A percentile compares a stretch with the other conserved stretches of the same genome.
Conservation (phyloP, 2,329 filamentous ascomycete genomes). For the Arthrobotrys conoides region DNA sequence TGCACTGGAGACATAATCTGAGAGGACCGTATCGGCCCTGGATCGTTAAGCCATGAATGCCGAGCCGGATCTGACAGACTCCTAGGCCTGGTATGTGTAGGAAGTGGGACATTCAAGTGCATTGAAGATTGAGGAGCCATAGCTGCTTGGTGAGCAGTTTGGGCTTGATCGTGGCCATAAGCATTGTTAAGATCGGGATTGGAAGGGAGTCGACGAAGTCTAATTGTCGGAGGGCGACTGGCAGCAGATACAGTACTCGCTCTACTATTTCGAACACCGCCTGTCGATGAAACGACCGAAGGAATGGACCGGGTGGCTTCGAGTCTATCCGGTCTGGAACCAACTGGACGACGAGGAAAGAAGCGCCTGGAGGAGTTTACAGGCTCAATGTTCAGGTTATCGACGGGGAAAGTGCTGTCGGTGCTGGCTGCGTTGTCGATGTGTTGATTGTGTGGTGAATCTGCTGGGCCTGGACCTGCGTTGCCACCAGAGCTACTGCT, state of each 20-base stretch:
- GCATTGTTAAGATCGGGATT: conserved; percentile 49
- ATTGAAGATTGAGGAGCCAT: conserved; percentile 35
- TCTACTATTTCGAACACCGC: conserved; percentile 28
- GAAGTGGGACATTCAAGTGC: conserved; percentile 34
- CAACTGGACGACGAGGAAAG: conserved; percentile 48
- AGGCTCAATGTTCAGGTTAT: conserved; percentile 30
- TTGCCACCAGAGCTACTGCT: background rate
- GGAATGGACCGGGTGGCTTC: conserved; percentile 47
- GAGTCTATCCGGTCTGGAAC: conserved; percentile 27
- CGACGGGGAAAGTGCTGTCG: conserved; percentile 16
- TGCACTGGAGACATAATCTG: conserved; percentile 59
- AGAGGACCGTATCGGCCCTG: conserved; percentile 30
- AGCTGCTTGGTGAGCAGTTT: conserved; percentile 14
- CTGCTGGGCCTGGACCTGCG: background rate
- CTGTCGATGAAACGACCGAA: conserved; percentile 44
- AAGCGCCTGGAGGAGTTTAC: conserved; percentile 32
- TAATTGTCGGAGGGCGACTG: conserved; percentile 56
- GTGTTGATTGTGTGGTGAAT: conserved; percentile 16
- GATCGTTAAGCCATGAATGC: conserved; percentile 58
- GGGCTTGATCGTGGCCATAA: conserved; percentile 35
- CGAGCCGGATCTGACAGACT: conserved; percentile 53
- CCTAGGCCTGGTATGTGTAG: conserved; percentile 38
- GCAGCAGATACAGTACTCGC: conserved; percentile 41
- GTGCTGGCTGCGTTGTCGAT: background rate
- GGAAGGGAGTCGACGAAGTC: conserved; percentile 55